Base-by-base conservation (phyloP, 2,329 filamentous ascomycete genomes). In the Aspergillus sp. region DNA sequence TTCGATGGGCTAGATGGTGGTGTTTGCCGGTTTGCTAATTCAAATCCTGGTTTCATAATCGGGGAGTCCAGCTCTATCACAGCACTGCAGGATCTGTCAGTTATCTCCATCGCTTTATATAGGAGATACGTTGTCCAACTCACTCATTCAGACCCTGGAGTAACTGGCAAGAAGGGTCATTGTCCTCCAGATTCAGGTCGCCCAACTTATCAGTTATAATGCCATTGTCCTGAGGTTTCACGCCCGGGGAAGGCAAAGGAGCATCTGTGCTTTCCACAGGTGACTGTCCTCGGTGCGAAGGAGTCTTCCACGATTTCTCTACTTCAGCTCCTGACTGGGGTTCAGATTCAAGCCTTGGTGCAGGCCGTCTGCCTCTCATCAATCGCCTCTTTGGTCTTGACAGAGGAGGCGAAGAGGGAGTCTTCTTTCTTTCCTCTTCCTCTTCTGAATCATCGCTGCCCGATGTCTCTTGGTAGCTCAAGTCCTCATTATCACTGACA, bases 1-100 rank as follows among this genome's bases (percentile, higher is more conserved):
- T 67, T 72, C 6, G 66, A 67, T 35, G 74, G 72, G 38, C 70
- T 75, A 8, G 63, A 56, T 10, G 66, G 69, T 12, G 73, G 72
- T 35, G 73, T 73, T 36, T 62, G 53, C 40, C 58, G 43, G n/a
- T 35, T 33, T 29, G 45, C 41, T 41, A 46, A 9, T 47, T 48
- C 42, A 29, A 41, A 26, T 38, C 42, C 42, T 45, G 51, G 36
- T 46, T 50, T 43, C 43, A 47, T 46, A 41, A 42, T 44, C 46
- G 12, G 44, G 12, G 49, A 43, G 26, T 52, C 43, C 28, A 42
- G 9, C 7, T 47, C 45, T 29, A 19, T 30, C 19, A 46, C 41
- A 6, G 36, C 30, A 7, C 55, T 57, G 32, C 29, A 5, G 29
- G 12, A n/a, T 10, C 19, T 41, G 46, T 58, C 39, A 59, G 53